These are phyloP conservation scores for Gastrodia elata DNA, from an alignment of 106 monocot genomes.

Conservation along the genomic window DNA sequence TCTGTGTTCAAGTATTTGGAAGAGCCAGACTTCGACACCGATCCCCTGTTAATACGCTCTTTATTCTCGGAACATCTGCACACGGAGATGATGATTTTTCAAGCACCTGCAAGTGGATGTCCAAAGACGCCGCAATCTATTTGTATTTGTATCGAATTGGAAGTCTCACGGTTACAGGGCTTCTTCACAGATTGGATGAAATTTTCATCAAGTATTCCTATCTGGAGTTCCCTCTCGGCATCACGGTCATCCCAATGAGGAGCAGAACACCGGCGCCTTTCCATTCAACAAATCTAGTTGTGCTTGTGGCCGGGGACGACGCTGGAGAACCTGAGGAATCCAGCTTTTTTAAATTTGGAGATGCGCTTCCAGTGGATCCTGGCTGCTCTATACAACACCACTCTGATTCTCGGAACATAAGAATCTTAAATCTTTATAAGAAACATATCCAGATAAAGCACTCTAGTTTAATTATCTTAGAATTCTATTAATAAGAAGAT, in stretches of 20 bases:
- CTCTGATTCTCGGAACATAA: too few relatives aligned
- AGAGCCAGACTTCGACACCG: conserved; percentile 67
- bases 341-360: conserved; percentile 28
- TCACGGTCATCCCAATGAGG: conserved; percentile 73
- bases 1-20: conserved; percentile 34
- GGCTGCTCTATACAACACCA: conserved; percentile 63
- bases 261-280: conserved; percentile 76
- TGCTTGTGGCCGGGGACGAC: conserved; percentile 26
- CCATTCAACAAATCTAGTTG: conserved; percentile 74
- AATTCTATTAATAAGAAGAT: too few relatives aligned
- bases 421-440: too few relatives aligned
- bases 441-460: too few relatives aligned
- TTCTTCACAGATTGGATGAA: conserved; percentile 29
- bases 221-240: conserved; percentile 86
- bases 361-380: conserved; percentile 87
- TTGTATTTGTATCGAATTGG: conserved; percentile 66
- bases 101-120: conserved; percentile 57
- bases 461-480: too few relatives aligned
- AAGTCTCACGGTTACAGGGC: conserved; percentile 33
- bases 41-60: conserved; percentile 31
- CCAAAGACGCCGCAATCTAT: conserved; percentile 30
- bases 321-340: conserved; percentile 9
- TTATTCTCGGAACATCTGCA: conserved; percentile 20
- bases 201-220: conserved; percentile 27
- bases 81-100: conserved; percentile 18